Evolutionary conservation across 73 alveolate species (phyloP).

Genomic region (Tetrahymena elliotti): DNA sequence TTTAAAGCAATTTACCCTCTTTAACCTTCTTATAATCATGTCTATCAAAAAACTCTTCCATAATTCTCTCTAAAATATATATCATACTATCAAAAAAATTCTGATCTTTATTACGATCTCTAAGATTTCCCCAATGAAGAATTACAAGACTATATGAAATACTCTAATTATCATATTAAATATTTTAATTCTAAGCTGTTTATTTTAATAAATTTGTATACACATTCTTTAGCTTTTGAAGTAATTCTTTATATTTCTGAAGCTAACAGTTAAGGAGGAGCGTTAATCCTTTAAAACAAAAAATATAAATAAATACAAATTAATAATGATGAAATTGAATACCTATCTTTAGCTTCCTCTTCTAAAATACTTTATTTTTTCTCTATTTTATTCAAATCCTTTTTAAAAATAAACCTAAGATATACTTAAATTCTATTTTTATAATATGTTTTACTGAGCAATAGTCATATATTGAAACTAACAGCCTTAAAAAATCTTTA

Average conservation of each 20-base stretch:
- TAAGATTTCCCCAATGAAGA: conserved; percentile 6
- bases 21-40: conserved; percentile 5
- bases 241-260: conserved; percentile 29
- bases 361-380: conserved; percentile 19
- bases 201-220: not conserved
- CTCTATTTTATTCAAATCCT: conserved; percentile 21
- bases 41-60: conserved; percentile 28
- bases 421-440: not conserved
- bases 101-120: conserved; percentile 1
- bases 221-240: conserved; percentile 13
- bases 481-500: not conserved
- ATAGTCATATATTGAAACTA: not conserved
- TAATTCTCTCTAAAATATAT: conserved; percentile 13
- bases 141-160: not conserved
- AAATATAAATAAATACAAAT: not conserved
- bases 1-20: not conserved
- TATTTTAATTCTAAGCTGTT: not conserved
- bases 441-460: not conserved
- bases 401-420: not conserved
- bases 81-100: conserved; percentile 39
- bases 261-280: conserved; percentile 19
- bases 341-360: conserved; percentile 16
- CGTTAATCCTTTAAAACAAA: not conserved
- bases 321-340: not conserved
- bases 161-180: not conserved